phyloP scores from a whole-genome alignment of 2,329 filamentous ascomycete species.

The Tolypocladium endophyticum region DNA sequence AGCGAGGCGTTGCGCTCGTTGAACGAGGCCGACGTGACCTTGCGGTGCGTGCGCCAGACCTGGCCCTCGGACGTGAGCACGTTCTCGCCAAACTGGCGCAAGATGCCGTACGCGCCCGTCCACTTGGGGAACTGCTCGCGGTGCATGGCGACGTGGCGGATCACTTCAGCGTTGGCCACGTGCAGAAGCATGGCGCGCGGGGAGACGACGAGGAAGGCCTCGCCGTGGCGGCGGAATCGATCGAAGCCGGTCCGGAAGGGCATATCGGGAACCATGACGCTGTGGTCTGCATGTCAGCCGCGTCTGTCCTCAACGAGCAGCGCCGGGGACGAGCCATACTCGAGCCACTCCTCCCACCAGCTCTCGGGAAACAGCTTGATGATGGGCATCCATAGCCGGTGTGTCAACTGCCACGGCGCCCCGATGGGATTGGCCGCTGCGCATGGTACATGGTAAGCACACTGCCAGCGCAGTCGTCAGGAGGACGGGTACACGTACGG shows the following conservation, averaged over 20 bases:
- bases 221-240: slow-evolving; percentile 48
- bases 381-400: slow-evolving; percentile 42
- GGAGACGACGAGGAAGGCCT: slow-evolving; percentile 55
- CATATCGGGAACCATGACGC: slow-evolving; percentile 50
- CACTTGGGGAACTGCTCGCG: slow-evolving; percentile 56
- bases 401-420: slow-evolving; percentile 44
- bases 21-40: slow-evolving; percentile 60
- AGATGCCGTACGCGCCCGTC: slow-evolving; percentile 21
- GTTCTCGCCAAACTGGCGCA: slow-evolving; percentile 53
- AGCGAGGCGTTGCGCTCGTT: slow-evolving; percentile 65
- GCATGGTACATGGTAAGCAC: neutral
- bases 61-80: slow-evolving; percentile 60
- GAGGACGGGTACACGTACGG: slow-evolving; percentile 30
- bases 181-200: slow-evolving; percentile 42
- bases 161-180: slow-evolving; percentile 53
- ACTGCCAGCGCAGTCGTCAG: neutral
- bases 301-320: neutral
- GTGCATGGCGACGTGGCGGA: slow-evolving; percentile 53
- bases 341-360: slow-evolving; percentile 47
- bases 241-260: slow-evolving; percentile 43
- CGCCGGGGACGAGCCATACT: slow-evolving; percentile 30
- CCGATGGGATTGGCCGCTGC: slow-evolving; percentile 40
- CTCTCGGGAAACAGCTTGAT: slow-evolving; percentile 43
- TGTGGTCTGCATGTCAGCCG: slow-evolving; percentile 14
- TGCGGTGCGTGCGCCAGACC: slow-evolving; percentile 63